Percentiles rank a stretch among this genome's conserved stretches.
Evolutionary conservation across 2,329 filamentous ascomycete species (phyloP).

Genomic region (Neocatenulostroma microsporum): DNA sequence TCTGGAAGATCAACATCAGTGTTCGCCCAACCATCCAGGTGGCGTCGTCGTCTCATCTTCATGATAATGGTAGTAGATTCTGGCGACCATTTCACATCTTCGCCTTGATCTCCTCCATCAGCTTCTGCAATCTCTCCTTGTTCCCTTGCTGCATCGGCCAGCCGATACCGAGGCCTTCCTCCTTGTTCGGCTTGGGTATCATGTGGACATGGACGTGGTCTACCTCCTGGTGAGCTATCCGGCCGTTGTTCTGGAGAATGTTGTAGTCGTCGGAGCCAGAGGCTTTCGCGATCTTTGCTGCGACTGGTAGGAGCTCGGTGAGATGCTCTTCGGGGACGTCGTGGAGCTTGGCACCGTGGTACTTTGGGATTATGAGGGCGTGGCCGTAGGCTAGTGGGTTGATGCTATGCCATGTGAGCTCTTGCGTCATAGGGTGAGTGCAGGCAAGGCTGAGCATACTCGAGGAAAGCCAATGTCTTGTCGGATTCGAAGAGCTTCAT

Average conservation of each 20-base stretch:
- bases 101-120: constrained; percentile 75
- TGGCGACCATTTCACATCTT: constrained; percentile 78
- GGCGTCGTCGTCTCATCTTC: too few relatives aligned
- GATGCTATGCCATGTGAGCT: constrained; percentile 53
- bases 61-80: too few relatives aligned
- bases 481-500: constrained; percentile 95
- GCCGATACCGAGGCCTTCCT: constrained; percentile 67
- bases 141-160: constrained; percentile 73
- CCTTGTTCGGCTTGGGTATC: constrained; percentile 87
- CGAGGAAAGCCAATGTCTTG: constrained; percentile 89
- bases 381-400: constrained; percentile 77
- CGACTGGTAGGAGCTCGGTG: constrained; percentile 72
- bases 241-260: constrained; percentile 91
- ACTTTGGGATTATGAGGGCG: constrained; percentile 91
- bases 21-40: too few relatives aligned
- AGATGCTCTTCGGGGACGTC: constrained; percentile 91
- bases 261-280: constrained; percentile 78
- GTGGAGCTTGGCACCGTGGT: constrained; percentile 81
- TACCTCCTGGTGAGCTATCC: constrained; percentile 83
- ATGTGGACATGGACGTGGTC: constrained; percentile 89
- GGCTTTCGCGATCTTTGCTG: constrained; percentile 77
- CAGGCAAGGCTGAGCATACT: constrained; percentile 31
- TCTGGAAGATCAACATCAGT: too few relatives aligned
- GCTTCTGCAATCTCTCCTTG: constrained; percentile 73
- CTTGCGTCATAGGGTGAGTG: not conserved